phyloP scores from a whole-genome alignment of 192 early-diverging fungal genomes.

The Phycomyces blakesleeanus region DNA sequence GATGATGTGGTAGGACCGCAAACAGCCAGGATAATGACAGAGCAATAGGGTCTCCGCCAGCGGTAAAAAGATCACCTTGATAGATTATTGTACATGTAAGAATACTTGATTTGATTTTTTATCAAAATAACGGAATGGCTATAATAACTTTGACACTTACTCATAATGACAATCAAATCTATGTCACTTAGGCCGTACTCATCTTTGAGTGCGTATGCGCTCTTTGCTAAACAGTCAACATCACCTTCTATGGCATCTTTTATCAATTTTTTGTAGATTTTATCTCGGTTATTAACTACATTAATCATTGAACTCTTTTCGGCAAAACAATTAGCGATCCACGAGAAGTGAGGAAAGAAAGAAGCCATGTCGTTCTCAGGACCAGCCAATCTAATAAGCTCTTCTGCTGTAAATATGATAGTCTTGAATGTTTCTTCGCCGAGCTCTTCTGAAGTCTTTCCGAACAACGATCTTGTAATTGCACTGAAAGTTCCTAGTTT shows the following conservation, averaged over 20 bases:
- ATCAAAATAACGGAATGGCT: not conserved
- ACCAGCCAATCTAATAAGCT: not conserved
- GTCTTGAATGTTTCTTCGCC: not conserved
- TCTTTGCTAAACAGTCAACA: not conserved
- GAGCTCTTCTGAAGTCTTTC: not conserved
- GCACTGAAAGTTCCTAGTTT: too few species aligned
- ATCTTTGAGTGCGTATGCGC: not conserved
- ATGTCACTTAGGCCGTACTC: not conserved
- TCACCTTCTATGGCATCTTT: not conserved
- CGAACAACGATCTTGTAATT: too few species aligned
- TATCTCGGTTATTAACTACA: not conserved
- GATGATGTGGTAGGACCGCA: conserved; percentile 8
- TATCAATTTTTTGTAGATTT: not conserved
- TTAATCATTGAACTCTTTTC: not conserved
- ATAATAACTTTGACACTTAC: not conserved
- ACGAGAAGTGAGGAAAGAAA: not conserved
- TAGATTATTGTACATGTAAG: not conserved
- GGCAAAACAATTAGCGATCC: not conserved
- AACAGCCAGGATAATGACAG: conserved; percentile 14
- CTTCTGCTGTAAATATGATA: not conserved
- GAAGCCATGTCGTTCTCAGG: not conserved
- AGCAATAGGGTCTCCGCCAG: conserved; percentile 5
- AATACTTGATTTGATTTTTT: not conserved
- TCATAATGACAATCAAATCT: not conserved
- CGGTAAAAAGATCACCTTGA: conserved; percentile 8